A percentile compares a stretch with the other conserved stretches of the same genome.
phyloP scores from a whole-genome alignment of 73 alveolate genomes.

The Paramecium biaurelia region DNA sequence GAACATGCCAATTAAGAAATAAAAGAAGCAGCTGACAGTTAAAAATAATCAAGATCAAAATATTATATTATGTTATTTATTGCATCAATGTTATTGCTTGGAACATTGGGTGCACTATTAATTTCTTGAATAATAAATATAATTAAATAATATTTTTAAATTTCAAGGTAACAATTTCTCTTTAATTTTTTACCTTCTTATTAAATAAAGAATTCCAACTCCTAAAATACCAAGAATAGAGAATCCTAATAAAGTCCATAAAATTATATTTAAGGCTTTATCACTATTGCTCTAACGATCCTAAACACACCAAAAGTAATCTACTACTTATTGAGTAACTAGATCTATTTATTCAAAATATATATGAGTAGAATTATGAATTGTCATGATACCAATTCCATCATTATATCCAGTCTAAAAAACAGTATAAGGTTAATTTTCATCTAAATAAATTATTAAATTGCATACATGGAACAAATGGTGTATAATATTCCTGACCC shows the following conservation, averaged over 20 bases:
- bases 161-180: neutral
- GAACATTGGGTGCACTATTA: slow-evolving; percentile 15
- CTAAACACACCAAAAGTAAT: slow-evolving; percentile 34
- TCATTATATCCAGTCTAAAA: neutral
- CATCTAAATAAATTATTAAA: neutral
- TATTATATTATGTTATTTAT: neutral
- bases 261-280: neutral
- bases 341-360: neutral
- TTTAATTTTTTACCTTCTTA: neutral
- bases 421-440: neutral
- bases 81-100: neutral
- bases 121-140: neutral
- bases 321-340: neutral
- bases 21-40: neutral
- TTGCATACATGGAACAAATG: neutral
- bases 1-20: neutral
- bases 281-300: neutral
- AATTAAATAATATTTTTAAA: neutral
- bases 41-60: neutral
- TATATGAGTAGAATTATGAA: neutral
- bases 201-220: neutral
- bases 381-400: slow-evolving; percentile 38
- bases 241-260: neutral
- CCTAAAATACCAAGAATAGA: neutral
- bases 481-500: slow-evolving; percentile 27